Evolutionary conservation across 1,139 yeast genomes (phyloP), one percentile per base, ranked within the genome.

Genomic region (Geotrichum candidum): DNA sequence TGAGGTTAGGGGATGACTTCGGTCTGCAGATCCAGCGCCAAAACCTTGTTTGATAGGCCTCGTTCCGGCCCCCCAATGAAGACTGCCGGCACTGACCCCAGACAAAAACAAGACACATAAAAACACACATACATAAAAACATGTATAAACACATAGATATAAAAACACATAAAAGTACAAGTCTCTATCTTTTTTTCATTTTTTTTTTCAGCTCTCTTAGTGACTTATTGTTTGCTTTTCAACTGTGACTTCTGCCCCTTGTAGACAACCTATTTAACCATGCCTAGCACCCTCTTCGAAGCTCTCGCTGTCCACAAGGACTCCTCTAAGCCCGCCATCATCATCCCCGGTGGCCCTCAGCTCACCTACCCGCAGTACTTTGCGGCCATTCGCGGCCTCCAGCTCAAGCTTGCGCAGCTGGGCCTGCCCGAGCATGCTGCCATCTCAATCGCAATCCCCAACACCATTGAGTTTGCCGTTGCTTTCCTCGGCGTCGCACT

Each of bases 371-470:
- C 67, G 10, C 67, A 70, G 62, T 66, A 73, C 53, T 57, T 69
- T 33, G 58, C 64, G 1, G 70, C 68, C 11, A 63, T 74, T 22
- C 60, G 59, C 29, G 64, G 68, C 41, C 68, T 74, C 61, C 70
- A 72, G 64, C 27, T 55, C n/a, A 68, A 70, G 31, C 68, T 76
- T 2, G 70, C 74, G 2, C 61, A 63, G 48, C 68, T 75, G 13
- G 69, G 71, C 13, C 63, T 76, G 23, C 67, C 70, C 22, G 60
- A 59, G n/a, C 82, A 82, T 65, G 70, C 80, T 2, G 80, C 86
- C 1, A 77, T 85, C 58, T 86, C 87, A 0, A 83, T 86, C 51
- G 78, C 87, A 0, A 73, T 86, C 63, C 84, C 85, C 45, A 86
- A 86, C 70, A 76, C 82, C 4, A 69, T 85, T 46, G 90, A 85